Percentiles rank a stretch among this genome's conserved stretches.
These are phyloP conservation scores for Ogataea nitratoaversa DNA, from an alignment of 805 yeast species.

Conservation along the genomic window DNA sequence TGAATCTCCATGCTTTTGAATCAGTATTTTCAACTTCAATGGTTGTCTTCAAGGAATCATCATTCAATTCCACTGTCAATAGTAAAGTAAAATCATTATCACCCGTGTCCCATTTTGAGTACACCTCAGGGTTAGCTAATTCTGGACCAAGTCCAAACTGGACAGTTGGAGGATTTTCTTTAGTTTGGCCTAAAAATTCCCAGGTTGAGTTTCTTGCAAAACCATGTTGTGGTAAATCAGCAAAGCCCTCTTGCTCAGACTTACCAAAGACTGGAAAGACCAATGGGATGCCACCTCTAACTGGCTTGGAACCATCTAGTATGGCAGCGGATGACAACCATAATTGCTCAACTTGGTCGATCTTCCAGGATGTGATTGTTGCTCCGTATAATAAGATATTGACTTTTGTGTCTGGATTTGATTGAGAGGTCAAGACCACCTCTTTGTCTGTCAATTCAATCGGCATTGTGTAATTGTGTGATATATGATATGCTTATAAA, in stretches of 20 bases:
- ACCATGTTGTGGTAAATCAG: conserved; percentile 88
- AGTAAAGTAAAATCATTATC: conserved; percentile 73
- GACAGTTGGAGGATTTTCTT: conserved; percentile 65
- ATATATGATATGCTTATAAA: too few relatives aligned
- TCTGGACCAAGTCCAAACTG: conserved; percentile 93
- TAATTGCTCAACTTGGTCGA: conserved; percentile 70
- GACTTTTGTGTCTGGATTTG: conserved; percentile 49
- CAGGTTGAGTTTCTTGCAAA: conserved; percentile 87
- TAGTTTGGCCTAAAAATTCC: conserved; percentile 90
- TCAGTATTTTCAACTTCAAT: conserved; percentile 78
- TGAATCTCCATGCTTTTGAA: conserved; percentile 66
- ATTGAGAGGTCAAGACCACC: conserved; percentile 57
- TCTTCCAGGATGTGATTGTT: conserved; percentile 77
- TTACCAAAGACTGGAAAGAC: conserved; percentile 95
- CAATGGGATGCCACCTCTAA: conserved; percentile 94
- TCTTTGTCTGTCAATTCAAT: conserved; percentile 62
- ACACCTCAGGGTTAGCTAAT: conserved; percentile 59
- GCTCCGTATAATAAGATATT: conserved; percentile 84
- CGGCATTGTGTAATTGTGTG: conserved; percentile 48
- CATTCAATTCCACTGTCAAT: conserved; percentile 59
- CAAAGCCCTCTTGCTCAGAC: conserved; percentile 52
- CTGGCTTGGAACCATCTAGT: conserved; percentile 89
- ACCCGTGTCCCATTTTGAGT: conserved; percentile 49
- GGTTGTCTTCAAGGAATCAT: conserved; percentile 56
- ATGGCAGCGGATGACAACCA: conserved; percentile 79